phyloP scores from a whole-genome alignment of 345 rosid species.

The Cardamine chenopodiifolia region DNA sequence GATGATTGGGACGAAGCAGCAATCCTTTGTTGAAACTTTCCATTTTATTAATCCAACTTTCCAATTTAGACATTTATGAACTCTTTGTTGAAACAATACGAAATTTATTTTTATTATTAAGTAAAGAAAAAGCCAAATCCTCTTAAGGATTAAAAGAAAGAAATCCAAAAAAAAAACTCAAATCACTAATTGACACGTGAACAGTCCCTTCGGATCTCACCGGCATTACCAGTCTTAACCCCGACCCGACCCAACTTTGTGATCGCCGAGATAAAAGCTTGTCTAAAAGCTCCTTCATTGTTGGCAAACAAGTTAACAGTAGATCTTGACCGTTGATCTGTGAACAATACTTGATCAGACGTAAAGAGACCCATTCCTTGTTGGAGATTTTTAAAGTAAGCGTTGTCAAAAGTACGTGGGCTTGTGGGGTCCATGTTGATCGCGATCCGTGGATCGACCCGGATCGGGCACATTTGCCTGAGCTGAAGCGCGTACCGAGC shows the following conservation, averaged over 20 bases:
- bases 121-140: background rate
- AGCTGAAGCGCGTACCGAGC: conserved; percentile 55
- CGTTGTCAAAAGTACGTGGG: conserved; percentile 74
- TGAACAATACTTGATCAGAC: conserved; percentile 70
- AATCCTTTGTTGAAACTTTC: too few relatives aligned
- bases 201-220: conserved; percentile 78
- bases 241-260: conserved; percentile 82
- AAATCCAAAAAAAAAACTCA: background rate
- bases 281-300: conserved; percentile 51
- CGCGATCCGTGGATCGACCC: conserved; percentile 70
- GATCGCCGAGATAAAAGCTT: conserved; percentile 70
- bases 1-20: too few relatives aligned
- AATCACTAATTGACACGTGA: conserved; percentile 52
- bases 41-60: conserved; percentile 20
- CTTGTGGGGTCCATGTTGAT: conserved; percentile 84
- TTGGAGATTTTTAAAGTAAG: conserved; percentile 69
- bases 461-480: conserved; percentile 63
- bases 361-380: conserved; percentile 69
- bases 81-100: conserved; percentile 17
- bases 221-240: conserved; percentile 61
- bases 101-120: background rate
- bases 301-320: conserved; percentile 66
- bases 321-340: conserved; percentile 62
- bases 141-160: background rate
- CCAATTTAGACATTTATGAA: conserved; percentile 9